phyloP scores from a whole-genome alignment of 169 alveolate species.

The Cryptosporidium ubiquitum region DNA sequence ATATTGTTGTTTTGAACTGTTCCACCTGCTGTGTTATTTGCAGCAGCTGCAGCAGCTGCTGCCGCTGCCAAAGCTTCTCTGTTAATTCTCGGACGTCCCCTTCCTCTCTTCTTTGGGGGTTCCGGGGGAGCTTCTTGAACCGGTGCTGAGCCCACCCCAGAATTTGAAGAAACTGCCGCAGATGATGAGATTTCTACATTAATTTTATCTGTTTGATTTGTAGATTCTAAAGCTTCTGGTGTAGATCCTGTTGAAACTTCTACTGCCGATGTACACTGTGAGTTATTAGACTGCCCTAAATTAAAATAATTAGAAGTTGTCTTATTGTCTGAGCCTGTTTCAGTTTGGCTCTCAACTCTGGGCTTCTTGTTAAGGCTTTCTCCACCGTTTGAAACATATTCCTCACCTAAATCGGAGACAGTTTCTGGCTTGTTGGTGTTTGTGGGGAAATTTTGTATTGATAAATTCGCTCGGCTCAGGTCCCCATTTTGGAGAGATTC shows the following conservation, averaged over 20 bases:
- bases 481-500: neutral
- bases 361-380: constrained; percentile 8
- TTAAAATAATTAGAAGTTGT: neutral
- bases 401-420: neutral
- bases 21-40: neutral
- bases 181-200: neutral
- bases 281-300: neutral
- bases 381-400: neutral
- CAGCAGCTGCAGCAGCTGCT: constrained; percentile 30
- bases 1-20: neutral
- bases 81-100: constrained; percentile 68
- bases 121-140: constrained; percentile 29
- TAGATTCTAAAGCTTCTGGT: neutral
- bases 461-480: neutral
- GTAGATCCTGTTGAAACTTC: neutral
- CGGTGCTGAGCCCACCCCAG: neutral
- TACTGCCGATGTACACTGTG: neutral
- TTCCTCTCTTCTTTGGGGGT: constrained; percentile 61
- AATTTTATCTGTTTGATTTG: neutral
- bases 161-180: neutral
- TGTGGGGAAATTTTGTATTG: neutral
- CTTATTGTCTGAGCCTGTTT: neutral
- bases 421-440: neutral
- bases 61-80: constrained; percentile 71
- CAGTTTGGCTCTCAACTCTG: neutral